A percentile compares a stretch with the other conserved stretches of the same genome.
These are phyloP conservation scores for Heliocybe sulcata DNA, from an alignment of 1,284 basidiomycete species.

Conservation along the genomic window DNA sequence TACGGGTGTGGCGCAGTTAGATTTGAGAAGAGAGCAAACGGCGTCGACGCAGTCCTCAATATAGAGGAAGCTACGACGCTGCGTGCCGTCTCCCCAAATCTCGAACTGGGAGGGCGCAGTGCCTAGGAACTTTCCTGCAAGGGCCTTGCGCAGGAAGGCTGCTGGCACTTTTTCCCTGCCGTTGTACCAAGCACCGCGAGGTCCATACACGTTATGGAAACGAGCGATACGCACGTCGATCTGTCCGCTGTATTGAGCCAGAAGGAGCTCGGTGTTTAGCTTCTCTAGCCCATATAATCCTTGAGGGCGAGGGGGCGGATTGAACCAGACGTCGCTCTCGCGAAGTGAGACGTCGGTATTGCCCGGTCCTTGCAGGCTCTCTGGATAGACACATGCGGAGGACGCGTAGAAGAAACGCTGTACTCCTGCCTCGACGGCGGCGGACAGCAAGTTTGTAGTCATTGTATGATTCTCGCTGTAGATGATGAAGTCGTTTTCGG, in stretches of 20 bases:
- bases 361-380: conserved; percentile 27
- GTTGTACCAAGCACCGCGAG: conserved; percentile 40
- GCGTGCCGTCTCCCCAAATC: conserved; percentile 49
- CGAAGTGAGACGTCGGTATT: conserved; percentile 32
- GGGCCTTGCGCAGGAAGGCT: conserved; percentile 46
- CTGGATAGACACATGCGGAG: conserved; percentile 52
- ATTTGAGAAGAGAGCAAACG: conserved; percentile 33
- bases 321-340: conserved; percentile 36
- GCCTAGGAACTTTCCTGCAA: conserved; percentile 22
- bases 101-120: conserved; percentile 26
- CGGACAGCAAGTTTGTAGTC: conserved; percentile 37
- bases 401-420: conserved; percentile 46
- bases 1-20: conserved; percentile 26
- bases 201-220: conserved; percentile 56
- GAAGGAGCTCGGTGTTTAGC: conserved; percentile 39
- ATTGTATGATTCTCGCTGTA: conserved; percentile 44
- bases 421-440: conserved; percentile 30
- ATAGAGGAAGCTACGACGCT: conserved; percentile 48
- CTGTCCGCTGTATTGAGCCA: conserved; percentile 23
- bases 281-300: conserved; percentile 57
- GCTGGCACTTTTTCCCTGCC: conserved; percentile 56
- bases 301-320: conserved; percentile 34
- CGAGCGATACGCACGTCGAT: conserved; percentile 41
- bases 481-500: conserved; percentile 38
- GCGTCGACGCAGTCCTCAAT: conserved; percentile 47